Evolutionary conservation across 2,329 filamentous ascomycete species (phyloP).

Genomic region (Iodosphaeria phyllophila): DNA sequence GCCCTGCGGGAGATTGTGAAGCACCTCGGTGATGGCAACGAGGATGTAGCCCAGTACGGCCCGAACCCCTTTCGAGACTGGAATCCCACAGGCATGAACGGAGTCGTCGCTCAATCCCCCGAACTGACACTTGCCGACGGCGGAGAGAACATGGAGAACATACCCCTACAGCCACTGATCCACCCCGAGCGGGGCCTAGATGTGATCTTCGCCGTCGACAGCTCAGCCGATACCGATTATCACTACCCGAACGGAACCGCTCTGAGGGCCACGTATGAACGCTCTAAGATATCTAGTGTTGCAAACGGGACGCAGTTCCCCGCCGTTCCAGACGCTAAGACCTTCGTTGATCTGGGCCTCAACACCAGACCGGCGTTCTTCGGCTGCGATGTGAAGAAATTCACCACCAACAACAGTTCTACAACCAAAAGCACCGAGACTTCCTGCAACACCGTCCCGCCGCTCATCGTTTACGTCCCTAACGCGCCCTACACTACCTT

Average conservation of each 20-base stretch:
- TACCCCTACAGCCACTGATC: slow-evolving; percentile 61
- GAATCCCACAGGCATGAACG: slow-evolving; percentile 40
- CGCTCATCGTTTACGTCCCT: slow-evolving; percentile 74
- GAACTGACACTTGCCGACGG: slow-evolving; percentile 60
- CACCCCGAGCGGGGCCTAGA: slow-evolving; percentile 56
- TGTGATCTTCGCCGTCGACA: slow-evolving; percentile 66
- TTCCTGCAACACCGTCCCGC: slow-evolving; percentile 19
- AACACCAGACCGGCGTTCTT: slow-evolving; percentile 66
- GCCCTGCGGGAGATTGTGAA: slow-evolving; percentile 32
- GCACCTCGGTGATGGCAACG: slow-evolving; percentile 33
- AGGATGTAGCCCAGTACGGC: slow-evolving; percentile 56
- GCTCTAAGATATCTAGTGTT: slow-evolving; percentile 33
- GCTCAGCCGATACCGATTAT: slow-evolving; percentile 49
- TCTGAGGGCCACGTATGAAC: slow-evolving; percentile 55
- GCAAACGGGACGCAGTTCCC: slow-evolving; percentile 56
- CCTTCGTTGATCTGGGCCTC: slow-evolving; percentile 59
- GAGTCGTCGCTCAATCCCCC: slow-evolving; percentile 24
- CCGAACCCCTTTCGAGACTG: slow-evolving; percentile 62
- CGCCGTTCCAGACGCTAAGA: slow-evolving; percentile 52
- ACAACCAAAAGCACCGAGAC: too few relatives aligned
- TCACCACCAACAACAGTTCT: too few relatives aligned
- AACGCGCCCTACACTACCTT: slow-evolving; percentile 62
- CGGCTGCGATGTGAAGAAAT: slow-evolving; percentile 52
- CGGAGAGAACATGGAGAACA: slow-evolving; percentile 60
- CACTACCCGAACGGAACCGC: slow-evolving; percentile 65